A percentile compares a stretch with the other conserved stretches of the same genome.
phyloP scores from a whole-genome alignment of 1,284 basidiomycete genomes.

The Afroboletus lepidellus region DNA sequence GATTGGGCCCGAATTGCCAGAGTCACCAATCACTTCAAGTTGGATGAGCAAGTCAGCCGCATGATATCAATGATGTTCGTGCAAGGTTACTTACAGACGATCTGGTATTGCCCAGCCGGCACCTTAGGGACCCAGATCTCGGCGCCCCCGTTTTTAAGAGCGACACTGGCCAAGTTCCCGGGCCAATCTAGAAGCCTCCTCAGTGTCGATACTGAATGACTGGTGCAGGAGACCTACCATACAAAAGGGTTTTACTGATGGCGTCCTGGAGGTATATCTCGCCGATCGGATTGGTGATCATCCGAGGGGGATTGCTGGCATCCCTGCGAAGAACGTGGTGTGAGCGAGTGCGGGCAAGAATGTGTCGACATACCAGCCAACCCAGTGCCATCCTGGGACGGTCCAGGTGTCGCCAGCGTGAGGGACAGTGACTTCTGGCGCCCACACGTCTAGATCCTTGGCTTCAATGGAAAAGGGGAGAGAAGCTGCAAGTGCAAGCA shows the following conservation, averaged over 20 bases:
- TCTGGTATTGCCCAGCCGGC: neutral
- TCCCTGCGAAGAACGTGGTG: constrained; percentile 33
- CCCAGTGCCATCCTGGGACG: constrained; percentile 29
- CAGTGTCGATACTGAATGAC: neutral
- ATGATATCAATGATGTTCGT: too few relatives aligned
- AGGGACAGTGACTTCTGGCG: constrained; percentile 37
- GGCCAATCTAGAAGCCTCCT: neutral
- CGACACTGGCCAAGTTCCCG: neutral
- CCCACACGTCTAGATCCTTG: constrained; percentile 36
- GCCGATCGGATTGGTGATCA: constrained; percentile 40
- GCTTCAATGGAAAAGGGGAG: constrained; percentile 7
- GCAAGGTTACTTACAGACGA: neutral
- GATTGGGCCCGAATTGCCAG: neutral
- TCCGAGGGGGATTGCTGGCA: constrained; percentile 25
- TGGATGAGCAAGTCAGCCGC: too few relatives aligned
- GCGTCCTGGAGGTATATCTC: constrained; percentile 36
- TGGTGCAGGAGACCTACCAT: constrained; percentile 12
- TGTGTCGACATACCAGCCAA: constrained; percentile 37
- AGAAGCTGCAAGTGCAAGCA: constrained; percentile 12
- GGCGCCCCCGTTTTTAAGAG: neutral
- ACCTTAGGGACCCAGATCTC: neutral
- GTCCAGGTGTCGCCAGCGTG: constrained; percentile 33
- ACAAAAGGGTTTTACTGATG: too few relatives aligned
- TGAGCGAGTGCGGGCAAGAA: neutral
- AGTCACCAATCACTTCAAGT: neutral